phyloP scores from a whole-genome alignment of 257 asterid genomes.

The Solanum ossicruentum region DNA sequence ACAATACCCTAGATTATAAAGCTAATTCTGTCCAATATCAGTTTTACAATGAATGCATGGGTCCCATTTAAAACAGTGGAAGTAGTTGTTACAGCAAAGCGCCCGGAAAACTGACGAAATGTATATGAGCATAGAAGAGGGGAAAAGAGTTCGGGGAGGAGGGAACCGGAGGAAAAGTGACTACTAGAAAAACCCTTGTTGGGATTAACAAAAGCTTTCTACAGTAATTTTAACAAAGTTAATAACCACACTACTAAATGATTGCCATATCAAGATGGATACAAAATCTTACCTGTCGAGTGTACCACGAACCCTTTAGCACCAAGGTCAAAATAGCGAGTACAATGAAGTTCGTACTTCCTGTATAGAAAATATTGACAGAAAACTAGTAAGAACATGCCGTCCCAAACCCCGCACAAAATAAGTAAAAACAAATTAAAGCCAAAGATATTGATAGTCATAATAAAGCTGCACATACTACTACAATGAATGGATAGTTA shows the following conservation, averaged over 20 bases:
- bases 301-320: constrained; percentile 79
- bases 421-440: too few species aligned
- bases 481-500: not conserved
- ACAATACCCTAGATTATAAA: not conserved
- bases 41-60: not conserved
- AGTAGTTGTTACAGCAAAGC: not conserved
- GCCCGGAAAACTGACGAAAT: not conserved
- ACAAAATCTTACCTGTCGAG: constrained; percentile 57
- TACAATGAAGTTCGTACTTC: constrained; percentile 81
- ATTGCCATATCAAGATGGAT: not conserved
- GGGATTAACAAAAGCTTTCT: not conserved
- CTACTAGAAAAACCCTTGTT: not conserved
- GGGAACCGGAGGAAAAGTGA: not conserved
- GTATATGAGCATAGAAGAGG: not conserved
- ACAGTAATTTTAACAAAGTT: not conserved
- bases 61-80: not conserved
- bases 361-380: constrained; percentile 14
- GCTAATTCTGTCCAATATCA: not conserved
- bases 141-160: not conserved
- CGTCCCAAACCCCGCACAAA: not conserved
- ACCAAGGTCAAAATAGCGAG: constrained; percentile 74
- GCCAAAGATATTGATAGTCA: not conserved
- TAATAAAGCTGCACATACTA: not conserved
- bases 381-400: not conserved
- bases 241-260: not conserved